Conservation (phyloP, 176 grass and related monocot species). For the Oryza brachyantha region DNA sequence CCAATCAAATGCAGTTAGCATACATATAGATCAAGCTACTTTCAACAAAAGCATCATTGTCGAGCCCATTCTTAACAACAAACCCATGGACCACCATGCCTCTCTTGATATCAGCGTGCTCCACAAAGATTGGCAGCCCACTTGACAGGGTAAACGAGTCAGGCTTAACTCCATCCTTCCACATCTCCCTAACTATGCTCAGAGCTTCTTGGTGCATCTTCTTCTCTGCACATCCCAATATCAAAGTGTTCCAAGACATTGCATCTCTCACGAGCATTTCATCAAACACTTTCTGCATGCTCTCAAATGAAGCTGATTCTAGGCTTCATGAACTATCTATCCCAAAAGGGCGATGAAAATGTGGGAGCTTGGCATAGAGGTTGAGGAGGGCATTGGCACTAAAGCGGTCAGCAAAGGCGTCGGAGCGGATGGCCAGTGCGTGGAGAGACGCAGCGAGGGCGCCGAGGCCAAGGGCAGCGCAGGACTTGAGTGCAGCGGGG, state of each 20-base stretch:
- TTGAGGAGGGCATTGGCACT: constrained; percentile 64
- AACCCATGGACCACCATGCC: constrained; percentile 65
- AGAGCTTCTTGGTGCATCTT: constrained; percentile 40
- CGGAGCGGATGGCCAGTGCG: constrained; percentile 59
- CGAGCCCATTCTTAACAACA: constrained; percentile 41
- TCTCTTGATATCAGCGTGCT: constrained; percentile 44
- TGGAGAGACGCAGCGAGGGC: constrained; percentile 52
- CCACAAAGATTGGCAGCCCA: constrained; percentile 61
- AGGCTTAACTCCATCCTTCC: constrained; percentile 43
- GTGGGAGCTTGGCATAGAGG: constrained; percentile 57
- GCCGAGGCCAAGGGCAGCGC: constrained; percentile 31
- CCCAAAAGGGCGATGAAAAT: neutral
- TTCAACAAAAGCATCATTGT: constrained; percentile 50
- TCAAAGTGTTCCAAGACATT: constrained; percentile 67
- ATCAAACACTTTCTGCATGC: constrained; percentile 59
- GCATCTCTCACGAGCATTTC: constrained; percentile 53
- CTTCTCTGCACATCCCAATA: constrained; percentile 43
- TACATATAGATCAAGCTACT: constrained; percentile 79
- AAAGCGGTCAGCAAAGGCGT: constrained; percentile 45
- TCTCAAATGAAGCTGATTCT: neutral
- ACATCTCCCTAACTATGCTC: constrained; percentile 54
- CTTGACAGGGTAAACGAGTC: constrained; percentile 60
- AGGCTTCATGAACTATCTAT: neutral
- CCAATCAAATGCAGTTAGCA: constrained; percentile 44
- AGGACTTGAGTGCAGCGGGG: constrained; percentile 66